phyloP scores from a whole-genome alignment of 768 basidiomycete genomes.

The Lactarius quietus region DNA sequence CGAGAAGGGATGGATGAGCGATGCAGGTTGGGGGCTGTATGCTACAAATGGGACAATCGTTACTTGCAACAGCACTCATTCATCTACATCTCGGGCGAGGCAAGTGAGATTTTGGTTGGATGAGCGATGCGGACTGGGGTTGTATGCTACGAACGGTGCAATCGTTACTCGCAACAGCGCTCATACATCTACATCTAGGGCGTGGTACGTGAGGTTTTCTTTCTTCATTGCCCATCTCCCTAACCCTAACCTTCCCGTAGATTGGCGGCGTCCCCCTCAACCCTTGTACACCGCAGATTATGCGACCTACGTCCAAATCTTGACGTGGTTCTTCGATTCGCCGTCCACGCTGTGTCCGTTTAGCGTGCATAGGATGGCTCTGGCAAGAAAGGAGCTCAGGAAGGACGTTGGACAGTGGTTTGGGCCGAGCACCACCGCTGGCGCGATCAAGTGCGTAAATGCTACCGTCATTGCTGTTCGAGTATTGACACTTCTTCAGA shows the following conservation, averaged over 20 bases:
- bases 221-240: constrained; percentile 11
- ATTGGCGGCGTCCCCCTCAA: constrained; percentile 77
- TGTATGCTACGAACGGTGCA: no score
- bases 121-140: no score
- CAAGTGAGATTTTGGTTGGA: no score
- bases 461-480: no score
- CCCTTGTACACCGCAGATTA: constrained; percentile 59
- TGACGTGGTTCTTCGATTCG: constrained; percentile 95
- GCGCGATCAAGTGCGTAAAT: no score
- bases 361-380: constrained; percentile 93
- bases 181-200: no score
- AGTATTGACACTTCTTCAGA: no score
- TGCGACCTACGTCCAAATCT: constrained; percentile 83
- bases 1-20: constrained; percentile 79
- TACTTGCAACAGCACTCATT: constrained; percentile 78
- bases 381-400: constrained; percentile 91
- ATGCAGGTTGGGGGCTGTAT: constrained; percentile 93
- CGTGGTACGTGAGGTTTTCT: constrained; percentile 44
- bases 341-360: constrained; percentile 84
- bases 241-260: constrained; percentile 41
- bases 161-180: no score
- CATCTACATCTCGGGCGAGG: constrained; percentile 70
- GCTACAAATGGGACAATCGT: constrained; percentile 81
- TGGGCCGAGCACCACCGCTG: no score
- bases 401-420: constrained; percentile 96